Base-by-base conservation (phyloP, 805 yeast species). In the Lachancea kluyveri region DNA sequence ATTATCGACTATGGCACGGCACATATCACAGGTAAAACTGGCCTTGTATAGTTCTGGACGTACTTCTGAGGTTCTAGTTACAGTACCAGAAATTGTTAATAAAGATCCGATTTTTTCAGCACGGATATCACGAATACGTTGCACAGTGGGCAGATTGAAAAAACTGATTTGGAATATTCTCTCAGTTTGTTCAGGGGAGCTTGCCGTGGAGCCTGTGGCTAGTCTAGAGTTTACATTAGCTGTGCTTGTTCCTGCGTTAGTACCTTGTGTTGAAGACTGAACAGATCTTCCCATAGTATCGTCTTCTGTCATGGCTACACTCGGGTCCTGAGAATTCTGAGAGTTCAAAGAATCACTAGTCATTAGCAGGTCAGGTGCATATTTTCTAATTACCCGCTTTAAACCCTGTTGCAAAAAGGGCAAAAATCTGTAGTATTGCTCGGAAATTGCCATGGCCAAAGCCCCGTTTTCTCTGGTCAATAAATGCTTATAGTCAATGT, bases 51-150 rank as follows among this genome's bases (percentile, higher is more conserved):
- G 68, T 59, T 92, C 98, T 0, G 98, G 98, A 36, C 97, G 74
- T 8, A 92, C 96, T 61, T 92, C 97, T 14, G 94, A 80, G 0
- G 97, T 86, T 56, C 97, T 74, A 0, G 97, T 90, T 4, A 92
- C 95, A 0, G 98, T 92, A 35, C 97, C 98, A 6, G 90, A 77
- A 20, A 90, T 82, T 7, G 90, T 68, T 64, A 86, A 69, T 39
- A 90, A 68, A 7, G 82, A 68, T 10, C 97, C 98, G 36, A 92
- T 80, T 43, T 79, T 80, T 45, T 84, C 94, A 2, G 96, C 83
- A 50, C 92, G 72, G 36, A 92, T 70, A 51, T 90, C 97, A 52
- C 98, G 75, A 46, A 92, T 81, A 56, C 95, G 73, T 48, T 84
- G 75, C 11, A 81, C 70, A 0, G 84, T 63, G 1, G 96, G 95